A percentile compares a stretch with the other conserved stretches of the same genome.
These are phyloP conservation scores for Colletotrichum sp. DNA, from an alignment of 2,329 filamentous ascomycete species.

Conservation along the genomic window DNA sequence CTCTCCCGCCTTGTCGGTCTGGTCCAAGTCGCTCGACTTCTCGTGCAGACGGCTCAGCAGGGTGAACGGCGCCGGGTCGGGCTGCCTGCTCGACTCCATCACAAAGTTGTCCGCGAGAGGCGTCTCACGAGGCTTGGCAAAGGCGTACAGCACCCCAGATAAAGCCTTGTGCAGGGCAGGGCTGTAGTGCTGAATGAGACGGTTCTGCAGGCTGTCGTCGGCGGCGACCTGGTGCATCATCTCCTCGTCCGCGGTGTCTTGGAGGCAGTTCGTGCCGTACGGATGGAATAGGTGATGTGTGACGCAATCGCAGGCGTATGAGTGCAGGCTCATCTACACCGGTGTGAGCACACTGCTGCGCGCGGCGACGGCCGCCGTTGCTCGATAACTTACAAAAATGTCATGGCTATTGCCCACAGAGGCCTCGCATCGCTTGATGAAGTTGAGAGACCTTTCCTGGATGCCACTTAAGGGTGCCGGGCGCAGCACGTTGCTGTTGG, in stretches of 20 bases:
- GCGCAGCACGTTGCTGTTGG: constrained; percentile 70
- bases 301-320: constrained; percentile 73
- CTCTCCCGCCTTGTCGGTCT: constrained; percentile 66
- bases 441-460: constrained; percentile 57
- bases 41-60: constrained; percentile 64
- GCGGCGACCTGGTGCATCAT: constrained; percentile 74
- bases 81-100: constrained; percentile 51
- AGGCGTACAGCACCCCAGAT: constrained; percentile 48
- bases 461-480: constrained; percentile 61
- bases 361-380: not conserved
- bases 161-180: constrained; percentile 55
- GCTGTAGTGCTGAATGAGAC: constrained; percentile 62
- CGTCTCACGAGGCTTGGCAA: constrained; percentile 60
- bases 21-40: constrained; percentile 50
- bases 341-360: constrained; percentile 2
- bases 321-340: constrained; percentile 50
- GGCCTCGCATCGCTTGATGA: constrained; percentile 56
- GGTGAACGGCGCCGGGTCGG: constrained; percentile 56
- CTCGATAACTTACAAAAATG: constrained; percentile 58
- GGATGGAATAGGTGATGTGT: constrained; percentile 75
- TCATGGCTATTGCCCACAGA: constrained; percentile 55
- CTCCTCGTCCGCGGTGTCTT: constrained; percentile 58
- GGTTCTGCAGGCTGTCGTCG: constrained; percentile 71
- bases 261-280: constrained; percentile 65
- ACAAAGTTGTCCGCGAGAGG: constrained; percentile 66